Evolutionary conservation across 2,329 filamentous ascomycete species (phyloP), one percentile per base, ranked within the genome.

Genomic region (Teratosphaeria epicoccoides): DNA sequence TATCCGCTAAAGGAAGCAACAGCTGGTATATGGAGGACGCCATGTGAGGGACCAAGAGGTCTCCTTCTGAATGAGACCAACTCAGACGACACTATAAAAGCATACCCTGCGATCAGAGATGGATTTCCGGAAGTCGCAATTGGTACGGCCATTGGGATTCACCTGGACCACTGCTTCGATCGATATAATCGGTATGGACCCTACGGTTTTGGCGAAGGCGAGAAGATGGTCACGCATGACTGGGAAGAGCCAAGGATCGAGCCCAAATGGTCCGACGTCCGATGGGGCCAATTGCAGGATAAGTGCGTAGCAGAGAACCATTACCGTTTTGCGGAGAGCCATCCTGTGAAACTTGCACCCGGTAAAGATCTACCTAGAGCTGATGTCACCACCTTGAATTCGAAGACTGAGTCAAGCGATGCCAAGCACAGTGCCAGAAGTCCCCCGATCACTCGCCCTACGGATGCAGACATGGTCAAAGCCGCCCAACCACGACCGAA

Each of bases 211-310:
- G 69, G 69, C 2, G 71, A 76, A 24, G 70, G 73, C 52, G 28
- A 24, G 28, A 73, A 76, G 49, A 67, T 66, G 2, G 51, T 51
- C 12, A 51, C 56, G 7, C 47, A 57, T 17, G 58, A 68, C 43
- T 73, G 71, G 71, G 49, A 59, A 28, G 48, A 53, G 24, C 55
- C 68, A 66, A 53, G 65, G 54, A 26, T 62, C 47, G 58, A 56
- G 10, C 67, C 80, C 6, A 71, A 81, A 22, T 89, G 85, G 83
- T 72, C 78, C 24, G 71, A 73, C 24, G 77, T 88, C 26, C 76
- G 80, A 56, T 93, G 87, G 87, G 83, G 83, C 12, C 69, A 77
- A 26, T 71, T 91, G 17, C 86, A 91, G 64, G 72, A 80, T 49
- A 69, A 77, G 24, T 93, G 87, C 62, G 66, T 82, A 1, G 68